Evolutionary conservation across 805 yeast species (phyloP).

Genomic region (Debaryomyces tyrocola): DNA sequence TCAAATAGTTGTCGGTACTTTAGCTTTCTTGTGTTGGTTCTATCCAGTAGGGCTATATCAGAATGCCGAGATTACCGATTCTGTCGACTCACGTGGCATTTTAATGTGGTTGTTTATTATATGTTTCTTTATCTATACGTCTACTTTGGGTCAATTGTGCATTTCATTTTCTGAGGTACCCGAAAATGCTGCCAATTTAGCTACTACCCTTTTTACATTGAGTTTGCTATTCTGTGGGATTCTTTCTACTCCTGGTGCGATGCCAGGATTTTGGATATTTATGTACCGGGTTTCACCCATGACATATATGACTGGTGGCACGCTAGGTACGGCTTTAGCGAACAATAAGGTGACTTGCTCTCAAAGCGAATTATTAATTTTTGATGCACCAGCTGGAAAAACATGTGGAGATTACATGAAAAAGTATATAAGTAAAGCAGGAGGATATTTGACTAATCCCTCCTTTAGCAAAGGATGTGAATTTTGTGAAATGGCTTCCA

Average conservation of each 20-base stretch:
- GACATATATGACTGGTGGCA: slow-evolving; percentile 31
- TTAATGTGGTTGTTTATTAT: slow-evolving; percentile 46
- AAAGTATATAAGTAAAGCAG: slow-evolving; percentile 21
- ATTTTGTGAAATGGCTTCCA: slow-evolving; percentile 57
- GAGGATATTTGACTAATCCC: slow-evolving; percentile 28
- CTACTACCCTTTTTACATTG: slow-evolving; percentile 58
- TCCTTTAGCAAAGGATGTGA: slow-evolving; percentile 53
- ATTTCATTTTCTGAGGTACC: slow-evolving; percentile 59
- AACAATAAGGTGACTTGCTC: slow-evolving; percentile 24
- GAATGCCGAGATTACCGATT: slow-evolving; percentile 17
- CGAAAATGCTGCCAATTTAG: slow-evolving; percentile 64
- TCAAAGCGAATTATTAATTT: slow-evolving; percentile 18
- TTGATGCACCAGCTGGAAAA: slow-evolving; percentile 23
- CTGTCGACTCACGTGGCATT: slow-evolving; percentile 55
- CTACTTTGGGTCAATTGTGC: slow-evolving; percentile 58
- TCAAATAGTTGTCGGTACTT: slow-evolving; percentile 59
- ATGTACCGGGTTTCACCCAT: slow-evolving; percentile 37
- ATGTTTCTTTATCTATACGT: slow-evolving; percentile 51
- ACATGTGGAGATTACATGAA: slow-evolving; percentile 31
- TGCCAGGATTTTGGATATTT: slow-evolving; percentile 64
- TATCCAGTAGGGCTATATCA: slow-evolving; percentile 35
- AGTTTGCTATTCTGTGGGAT: slow-evolving; percentile 78
- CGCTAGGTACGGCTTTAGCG: slow-evolving; percentile 30
- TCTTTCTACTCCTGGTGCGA: slow-evolving; percentile 51
- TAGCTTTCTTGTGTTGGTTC: slow-evolving; percentile 60